These are phyloP conservation scores for Podaxis mareebaensis DNA, from an alignment of 768 basidiomycete species.

Conservation along the genomic window DNA sequence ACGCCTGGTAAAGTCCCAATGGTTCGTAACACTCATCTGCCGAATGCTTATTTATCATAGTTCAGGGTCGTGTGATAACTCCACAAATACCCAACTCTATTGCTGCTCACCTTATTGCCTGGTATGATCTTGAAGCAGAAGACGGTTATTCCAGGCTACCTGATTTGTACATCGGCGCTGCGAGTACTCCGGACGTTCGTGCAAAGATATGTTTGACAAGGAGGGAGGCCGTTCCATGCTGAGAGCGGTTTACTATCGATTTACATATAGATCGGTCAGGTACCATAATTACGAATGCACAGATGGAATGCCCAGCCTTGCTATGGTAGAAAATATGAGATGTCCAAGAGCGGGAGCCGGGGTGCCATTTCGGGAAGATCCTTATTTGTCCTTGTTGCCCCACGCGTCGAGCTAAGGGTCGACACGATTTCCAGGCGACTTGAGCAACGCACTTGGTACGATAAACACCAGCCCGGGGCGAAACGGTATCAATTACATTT, in stretches of 20 bases:
- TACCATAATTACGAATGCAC: no score
- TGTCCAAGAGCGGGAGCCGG: not conserved
- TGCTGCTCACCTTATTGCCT: not conserved
- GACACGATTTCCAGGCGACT: slow-evolving; percentile 28
- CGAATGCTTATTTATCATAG: not conserved
- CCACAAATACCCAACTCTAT: not conserved
- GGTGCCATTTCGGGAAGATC: not conserved
- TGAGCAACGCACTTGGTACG: slow-evolving; percentile 18
- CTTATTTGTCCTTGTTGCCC: slow-evolving; percentile 38
- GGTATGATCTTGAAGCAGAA: not conserved
- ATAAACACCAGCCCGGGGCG: slow-evolving; percentile 20
- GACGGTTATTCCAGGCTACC: not conserved
- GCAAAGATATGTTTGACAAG: not conserved
- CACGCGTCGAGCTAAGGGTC: slow-evolving; percentile 36
- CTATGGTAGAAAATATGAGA: not conserved
- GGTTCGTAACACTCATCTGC: not conserved
- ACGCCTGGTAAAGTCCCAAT: not conserved
- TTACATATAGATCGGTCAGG: not conserved
- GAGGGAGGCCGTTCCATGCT: not conserved
- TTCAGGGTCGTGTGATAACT: not conserved
- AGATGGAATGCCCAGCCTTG: no score
- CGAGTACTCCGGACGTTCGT: not conserved
- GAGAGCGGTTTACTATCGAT: not conserved
- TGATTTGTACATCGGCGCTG: not conserved
- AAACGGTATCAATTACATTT: not conserved